Conservation (phyloP, 2,329 filamentous ascomycete genomes). For the Aspergillus quadrilineatus region DNA sequence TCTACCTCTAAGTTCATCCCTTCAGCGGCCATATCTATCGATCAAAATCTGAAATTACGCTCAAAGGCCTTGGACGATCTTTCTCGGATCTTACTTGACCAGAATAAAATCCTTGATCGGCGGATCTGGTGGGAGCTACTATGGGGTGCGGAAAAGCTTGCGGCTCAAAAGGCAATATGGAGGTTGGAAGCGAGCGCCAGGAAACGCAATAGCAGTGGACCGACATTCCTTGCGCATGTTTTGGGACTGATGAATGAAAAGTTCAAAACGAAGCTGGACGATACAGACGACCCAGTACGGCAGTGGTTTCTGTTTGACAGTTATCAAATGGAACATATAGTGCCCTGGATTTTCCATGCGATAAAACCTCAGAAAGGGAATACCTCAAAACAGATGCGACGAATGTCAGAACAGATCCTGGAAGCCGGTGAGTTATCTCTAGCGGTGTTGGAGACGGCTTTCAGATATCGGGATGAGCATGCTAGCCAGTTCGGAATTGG, state of each 20-base stretch:
- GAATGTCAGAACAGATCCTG: slow-evolving; percentile 48
- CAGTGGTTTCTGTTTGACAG: slow-evolving; percentile 83
- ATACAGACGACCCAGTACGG: slow-evolving; percentile 77
- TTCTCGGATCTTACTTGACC: slow-evolving; percentile 66
- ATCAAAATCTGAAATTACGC: slow-evolving; percentile 74
- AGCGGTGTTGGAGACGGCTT: slow-evolving; percentile 62
- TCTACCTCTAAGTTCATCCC: slow-evolving; percentile 75
- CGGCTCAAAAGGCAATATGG: slow-evolving; percentile 77
- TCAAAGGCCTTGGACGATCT: slow-evolving; percentile 73
- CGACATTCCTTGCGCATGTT: slow-evolving; percentile 70
- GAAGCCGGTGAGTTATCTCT: slow-evolving; percentile 77
- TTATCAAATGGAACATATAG: slow-evolving; percentile 68
- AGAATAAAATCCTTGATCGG: slow-evolving; percentile 63
- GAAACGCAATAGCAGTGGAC: slow-evolving; percentile 59
- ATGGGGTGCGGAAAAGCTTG: slow-evolving; percentile 88
- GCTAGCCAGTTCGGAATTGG: slow-evolving; percentile 70
- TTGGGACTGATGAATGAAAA: slow-evolving; percentile 74
- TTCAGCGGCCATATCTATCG: slow-evolving; percentile 70
- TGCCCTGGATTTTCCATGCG: slow-evolving; percentile 75
- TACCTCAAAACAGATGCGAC: slow-evolving; percentile 52
- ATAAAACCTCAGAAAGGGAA: slow-evolving; percentile 71
- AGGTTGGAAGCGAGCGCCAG: slow-evolving; percentile 71
- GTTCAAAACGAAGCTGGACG: slow-evolving; percentile 67
- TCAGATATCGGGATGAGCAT: slow-evolving; percentile 70
- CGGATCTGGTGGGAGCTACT: slow-evolving; percentile 75